phyloP scores from a whole-genome alignment of 805 yeast genomes.

The Yamadazyma kitorensis region DNA sequence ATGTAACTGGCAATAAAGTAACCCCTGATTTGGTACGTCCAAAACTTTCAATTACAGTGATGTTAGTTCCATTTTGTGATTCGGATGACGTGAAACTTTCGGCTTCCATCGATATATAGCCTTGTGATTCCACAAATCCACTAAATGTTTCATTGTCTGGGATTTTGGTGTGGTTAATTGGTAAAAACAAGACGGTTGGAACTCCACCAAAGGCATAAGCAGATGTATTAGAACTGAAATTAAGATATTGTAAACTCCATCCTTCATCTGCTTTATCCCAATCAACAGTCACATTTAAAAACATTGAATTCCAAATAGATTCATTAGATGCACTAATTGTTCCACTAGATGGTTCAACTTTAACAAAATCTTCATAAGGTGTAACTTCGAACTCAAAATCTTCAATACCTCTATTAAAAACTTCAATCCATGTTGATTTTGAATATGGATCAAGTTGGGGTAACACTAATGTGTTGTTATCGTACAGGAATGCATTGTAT shows the following conservation, averaged over 20 bases:
- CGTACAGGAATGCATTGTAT: constrained; percentile 13
- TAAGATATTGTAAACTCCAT: constrained; percentile 10
- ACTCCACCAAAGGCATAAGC: constrained; percentile 6
- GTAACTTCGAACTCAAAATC: constrained; percentile 14
- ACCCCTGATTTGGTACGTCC: constrained; percentile 17
- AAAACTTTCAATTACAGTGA: constrained; percentile 10
- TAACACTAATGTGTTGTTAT: constrained; percentile 15
- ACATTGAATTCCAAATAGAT: constrained; percentile 15
- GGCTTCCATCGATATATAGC: constrained; percentile 16
- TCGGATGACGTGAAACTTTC: constrained; percentile 11
- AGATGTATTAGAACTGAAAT: constrained; percentile 12
- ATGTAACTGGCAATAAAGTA: constrained; percentile 13
- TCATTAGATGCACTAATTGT: constrained; percentile 11
- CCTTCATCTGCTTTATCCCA: constrained; percentile 16
- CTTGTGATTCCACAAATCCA: constrained; percentile 16
- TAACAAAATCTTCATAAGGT: constrained; percentile 12
- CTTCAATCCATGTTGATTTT: constrained; percentile 13
- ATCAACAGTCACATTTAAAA: constrained; percentile 14
- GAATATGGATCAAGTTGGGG: constrained; percentile 16
- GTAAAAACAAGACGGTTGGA: constrained; percentile 12
- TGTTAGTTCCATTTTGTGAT: constrained; percentile 12
- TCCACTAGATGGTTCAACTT: constrained; percentile 11
- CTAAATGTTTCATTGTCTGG: constrained; percentile 8
- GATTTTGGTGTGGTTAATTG: constrained; percentile 12
- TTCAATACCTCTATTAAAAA: constrained; percentile 15